These are phyloP conservation scores for Trametes gibbosa DNA, from an alignment of 768 basidiomycete genomes.

Conservation along the genomic window DNA sequence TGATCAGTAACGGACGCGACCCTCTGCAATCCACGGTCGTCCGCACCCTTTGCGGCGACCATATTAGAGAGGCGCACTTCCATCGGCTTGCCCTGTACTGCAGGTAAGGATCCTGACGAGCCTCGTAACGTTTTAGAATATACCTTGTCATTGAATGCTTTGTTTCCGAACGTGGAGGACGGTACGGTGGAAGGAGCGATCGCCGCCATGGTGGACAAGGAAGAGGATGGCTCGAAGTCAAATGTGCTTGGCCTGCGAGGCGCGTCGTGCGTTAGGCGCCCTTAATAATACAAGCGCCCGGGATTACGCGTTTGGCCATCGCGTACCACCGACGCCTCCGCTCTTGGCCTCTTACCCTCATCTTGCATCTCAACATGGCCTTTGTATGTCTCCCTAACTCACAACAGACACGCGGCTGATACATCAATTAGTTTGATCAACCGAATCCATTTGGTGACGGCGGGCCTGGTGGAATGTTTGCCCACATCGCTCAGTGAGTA, in stretches of 20 bases:
- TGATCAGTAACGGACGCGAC: not conserved
- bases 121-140: not conserved
- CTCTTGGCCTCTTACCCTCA: conserved; percentile 17
- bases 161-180: conserved; percentile 21
- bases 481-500: conserved; percentile 62
- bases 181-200: conserved; percentile 13
- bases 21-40: not conserved
- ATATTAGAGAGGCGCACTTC: conserved; percentile 96
- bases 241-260: conserved; percentile 11
- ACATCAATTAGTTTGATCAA: conserved; percentile 35
- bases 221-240: conserved; percentile 1
- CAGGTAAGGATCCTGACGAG: conserved; percentile 24
- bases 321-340: conserved; percentile 18
- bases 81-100: conserved; percentile 88
- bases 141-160: conserved; percentile 85
- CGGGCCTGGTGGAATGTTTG: conserved; percentile 60
- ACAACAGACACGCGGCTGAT: not conserved
- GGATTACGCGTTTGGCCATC: conserved; percentile 16
- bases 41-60: conserved; percentile 93
- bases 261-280: conserved; percentile 10
- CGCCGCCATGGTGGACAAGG: conserved; percentile 27
- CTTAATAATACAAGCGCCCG: conserved; percentile 2
- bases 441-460: conserved; percentile 35
- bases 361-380: conserved; percentile 32
- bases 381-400: conserved; percentile 30